Evolutionary conservation across 2,329 filamentous ascomycete genomes (phyloP).

Genomic region (Coniochaeta hoffmannii): DNA sequence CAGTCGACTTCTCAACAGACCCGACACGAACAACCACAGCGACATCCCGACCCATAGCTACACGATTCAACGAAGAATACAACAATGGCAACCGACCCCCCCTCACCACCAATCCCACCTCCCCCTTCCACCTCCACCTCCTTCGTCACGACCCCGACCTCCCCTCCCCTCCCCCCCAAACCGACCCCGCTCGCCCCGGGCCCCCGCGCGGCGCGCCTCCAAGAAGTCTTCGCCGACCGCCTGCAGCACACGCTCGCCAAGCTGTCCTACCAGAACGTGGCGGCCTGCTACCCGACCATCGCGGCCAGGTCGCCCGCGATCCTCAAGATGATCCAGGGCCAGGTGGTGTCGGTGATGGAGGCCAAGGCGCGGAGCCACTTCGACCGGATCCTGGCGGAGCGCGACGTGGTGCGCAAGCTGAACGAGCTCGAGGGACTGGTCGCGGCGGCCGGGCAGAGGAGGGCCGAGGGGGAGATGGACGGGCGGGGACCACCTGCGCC

Average conservation of each 20-base stretch:
- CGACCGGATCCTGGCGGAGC: constrained; percentile 40
- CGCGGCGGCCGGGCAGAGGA: constrained; percentile 36
- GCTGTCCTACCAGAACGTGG: constrained; percentile 50
- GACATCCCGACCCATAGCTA: not conserved
- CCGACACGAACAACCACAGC: no score
- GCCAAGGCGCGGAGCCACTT: constrained; percentile 53
- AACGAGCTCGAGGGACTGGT: constrained; percentile 53
- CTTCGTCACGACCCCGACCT: constrained; percentile 13
- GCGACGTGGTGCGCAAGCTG: constrained; percentile 47
- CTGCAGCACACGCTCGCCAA: constrained; percentile 47
- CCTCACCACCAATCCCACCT: not conserved
- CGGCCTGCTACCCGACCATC: constrained; percentile 55
- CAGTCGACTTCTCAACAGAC: not conserved
- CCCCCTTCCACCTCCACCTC: not conserved
- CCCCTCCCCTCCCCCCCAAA: constrained; percentile 31
- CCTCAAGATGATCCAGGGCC: constrained; percentile 46
- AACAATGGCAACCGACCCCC: not conserved
- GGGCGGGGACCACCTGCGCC: constrained; percentile 29
- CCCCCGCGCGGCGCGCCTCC: constrained; percentile 47
- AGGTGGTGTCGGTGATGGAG: constrained; percentile 49
- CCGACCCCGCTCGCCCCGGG: constrained; percentile 42
- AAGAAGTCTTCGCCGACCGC: constrained; percentile 43
- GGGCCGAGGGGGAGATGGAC: constrained; percentile 20
- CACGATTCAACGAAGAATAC: not conserved
- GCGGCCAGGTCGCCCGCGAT: constrained; percentile 40